Percentiles rank a stretch among this genome's conserved stretches.
Evolutionary conservation across 306 rosid genomes (phyloP).

Genomic region (Ammopiptanthus mongolicus): DNA sequence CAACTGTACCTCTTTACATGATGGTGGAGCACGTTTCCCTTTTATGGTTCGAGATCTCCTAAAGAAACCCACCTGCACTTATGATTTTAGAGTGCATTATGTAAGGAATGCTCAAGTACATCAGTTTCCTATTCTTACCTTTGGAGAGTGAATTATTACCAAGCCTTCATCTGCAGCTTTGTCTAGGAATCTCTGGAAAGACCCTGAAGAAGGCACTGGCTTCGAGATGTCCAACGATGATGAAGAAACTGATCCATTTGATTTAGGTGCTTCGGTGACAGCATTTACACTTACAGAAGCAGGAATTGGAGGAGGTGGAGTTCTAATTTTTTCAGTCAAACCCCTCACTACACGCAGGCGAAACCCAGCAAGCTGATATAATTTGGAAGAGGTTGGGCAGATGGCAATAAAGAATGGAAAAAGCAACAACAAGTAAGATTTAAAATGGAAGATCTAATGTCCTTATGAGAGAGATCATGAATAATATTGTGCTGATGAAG

Average conservation of each 20-base stretch:
- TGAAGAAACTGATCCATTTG: conserved; percentile 46
- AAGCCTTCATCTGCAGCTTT: conserved; percentile 84
- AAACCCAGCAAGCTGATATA: conserved; percentile 68
- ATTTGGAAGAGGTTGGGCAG: conserved; percentile 2
- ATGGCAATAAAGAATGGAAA: conserved; percentile 12
- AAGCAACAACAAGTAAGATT: conserved; percentile 2
- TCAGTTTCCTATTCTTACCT: conserved; percentile 37
- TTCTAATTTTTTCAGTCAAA: conserved; percentile 25
- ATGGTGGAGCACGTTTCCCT: conserved; percentile 72
- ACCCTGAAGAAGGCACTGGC: conserved; percentile 35
- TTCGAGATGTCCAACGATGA: conserved; percentile 54
- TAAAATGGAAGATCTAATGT: neutral
- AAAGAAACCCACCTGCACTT: conserved; percentile 84
- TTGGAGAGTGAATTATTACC: conserved; percentile 69
- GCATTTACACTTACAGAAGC: conserved; percentile 35
- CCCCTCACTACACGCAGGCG: conserved; percentile 54
- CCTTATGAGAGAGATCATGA: neutral
- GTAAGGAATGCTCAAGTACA: neutral
- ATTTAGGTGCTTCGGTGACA: conserved; percentile 32
- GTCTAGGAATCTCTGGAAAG: conserved; percentile 47
- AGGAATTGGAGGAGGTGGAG: conserved; percentile 36
- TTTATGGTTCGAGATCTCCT: conserved; percentile 78
- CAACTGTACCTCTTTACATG: conserved; percentile 73
- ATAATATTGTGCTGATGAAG: neutral
- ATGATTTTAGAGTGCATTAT: conserved; percentile 29